A percentile compares a stretch with the other conserved stretches of the same genome.
Evolutionary conservation across 345 rosid genomes (phyloP).

Genomic region (Linum usitatissimum): DNA sequence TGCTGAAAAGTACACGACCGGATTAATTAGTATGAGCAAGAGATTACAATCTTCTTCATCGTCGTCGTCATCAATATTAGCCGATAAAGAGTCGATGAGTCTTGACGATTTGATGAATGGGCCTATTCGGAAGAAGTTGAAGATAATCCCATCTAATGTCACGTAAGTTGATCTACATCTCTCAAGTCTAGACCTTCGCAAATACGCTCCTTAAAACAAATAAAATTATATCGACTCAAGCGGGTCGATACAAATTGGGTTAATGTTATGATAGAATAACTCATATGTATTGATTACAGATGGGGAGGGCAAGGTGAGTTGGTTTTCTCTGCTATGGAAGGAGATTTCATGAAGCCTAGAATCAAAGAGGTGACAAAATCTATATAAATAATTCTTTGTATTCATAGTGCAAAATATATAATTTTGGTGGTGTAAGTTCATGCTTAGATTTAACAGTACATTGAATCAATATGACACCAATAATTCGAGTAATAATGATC

Average conservation of each 20-base stretch:
- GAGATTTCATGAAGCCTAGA: slow-evolving; percentile 38
- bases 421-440: too few species aligned
- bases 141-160: slow-evolving; percentile 28
- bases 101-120: slow-evolving; percentile 14
- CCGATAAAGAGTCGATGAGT: background rate
- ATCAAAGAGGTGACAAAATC: slow-evolving; percentile 25
- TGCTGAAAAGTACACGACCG: background rate
- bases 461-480: too few species aligned
- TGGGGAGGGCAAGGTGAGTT: slow-evolving; percentile 17
- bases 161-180: slow-evolving; percentile 12
- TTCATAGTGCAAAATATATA: too few species aligned
- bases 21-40: slow-evolving; percentile 8
- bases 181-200: too few species aligned
- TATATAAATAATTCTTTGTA: background rate
- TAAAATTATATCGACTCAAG: too few species aligned
- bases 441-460: too few species aligned
- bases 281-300: slow-evolving; percentile 8
- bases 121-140: slow-evolving; percentile 22
- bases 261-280: background rate
- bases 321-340: slow-evolving; percentile 22
- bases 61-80: background rate
- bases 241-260: background rate
- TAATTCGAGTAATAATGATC: too few species aligned
- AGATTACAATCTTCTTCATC: background rate
- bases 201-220: too few species aligned